Evolutionary conservation across 2,329 filamentous ascomycete genomes (phyloP).

Genomic region (Fusarium metavorans): DNA sequence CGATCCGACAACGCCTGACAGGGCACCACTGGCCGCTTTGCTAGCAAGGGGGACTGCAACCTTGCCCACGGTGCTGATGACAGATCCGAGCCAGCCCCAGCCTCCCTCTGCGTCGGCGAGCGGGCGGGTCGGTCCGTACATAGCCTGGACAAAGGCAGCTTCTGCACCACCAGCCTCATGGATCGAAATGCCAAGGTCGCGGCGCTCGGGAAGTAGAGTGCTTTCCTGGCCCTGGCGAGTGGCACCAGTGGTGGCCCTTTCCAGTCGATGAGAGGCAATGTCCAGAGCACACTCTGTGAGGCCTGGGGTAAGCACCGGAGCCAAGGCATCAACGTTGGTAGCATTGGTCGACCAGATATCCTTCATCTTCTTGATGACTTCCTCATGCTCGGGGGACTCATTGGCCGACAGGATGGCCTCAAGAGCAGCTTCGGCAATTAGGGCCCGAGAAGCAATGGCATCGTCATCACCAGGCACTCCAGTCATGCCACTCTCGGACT

Average conservation of each 20-base stretch:
- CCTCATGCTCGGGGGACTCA: neutral
- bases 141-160: slow-evolving; percentile 12
- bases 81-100: neutral
- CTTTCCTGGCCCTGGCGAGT: neutral
- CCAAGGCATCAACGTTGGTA: slow-evolving; percentile 18
- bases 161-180: neutral
- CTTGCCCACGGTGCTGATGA: neutral
- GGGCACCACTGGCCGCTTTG: neutral
- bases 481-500: neutral
- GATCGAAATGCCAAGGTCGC: neutral
- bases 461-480: neutral
- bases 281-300: slow-evolving; percentile 17
- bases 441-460: slow-evolving; percentile 31
- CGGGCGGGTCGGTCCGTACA: slow-evolving; percentile 17
- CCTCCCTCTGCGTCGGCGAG: slow-evolving; percentile 12
- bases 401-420: slow-evolving; percentile 32
- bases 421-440: slow-evolving; percentile 38
- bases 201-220: neutral
- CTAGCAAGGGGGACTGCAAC: neutral
- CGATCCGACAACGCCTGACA: neutral
- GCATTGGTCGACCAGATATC: slow-evolving; percentile 11
- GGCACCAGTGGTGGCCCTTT: neutral
- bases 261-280: neutral
- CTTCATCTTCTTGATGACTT: slow-evolving; percentile 24
- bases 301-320: neutral